phyloP scores from a whole-genome alignment of 1,139 yeast genomes.

The Candida dubliniensis region DNA sequence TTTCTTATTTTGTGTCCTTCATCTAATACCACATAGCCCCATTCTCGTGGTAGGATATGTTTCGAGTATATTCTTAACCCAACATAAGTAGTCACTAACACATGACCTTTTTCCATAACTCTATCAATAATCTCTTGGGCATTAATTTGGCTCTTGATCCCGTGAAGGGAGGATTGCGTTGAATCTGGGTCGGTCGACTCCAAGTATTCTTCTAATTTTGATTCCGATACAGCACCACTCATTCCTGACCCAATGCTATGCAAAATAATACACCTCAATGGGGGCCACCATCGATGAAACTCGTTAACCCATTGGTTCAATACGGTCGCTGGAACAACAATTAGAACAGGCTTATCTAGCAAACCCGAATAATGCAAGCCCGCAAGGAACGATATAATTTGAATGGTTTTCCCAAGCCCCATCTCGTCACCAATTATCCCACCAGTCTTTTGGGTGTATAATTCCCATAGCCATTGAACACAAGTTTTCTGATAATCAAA shows the following conservation, averaged over 20 bases:
- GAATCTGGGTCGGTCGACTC: slow-evolving; percentile 49
- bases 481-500: slow-evolving; percentile 95
- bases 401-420: slow-evolving; percentile 97
- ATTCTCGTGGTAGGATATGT: slow-evolving; percentile 61
- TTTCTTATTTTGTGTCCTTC: slow-evolving; percentile 97
- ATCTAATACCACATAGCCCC: slow-evolving; percentile 92
- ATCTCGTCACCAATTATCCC: slow-evolving; percentile 97
- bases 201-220: slow-evolving; percentile 48
- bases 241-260: slow-evolving; percentile 94
- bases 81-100: slow-evolving; percentile 86
- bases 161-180: slow-evolving; percentile 26
- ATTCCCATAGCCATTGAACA: slow-evolving; percentile 78
- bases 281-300: slow-evolving; percentile 98
- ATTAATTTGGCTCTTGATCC: slow-evolving; percentile 35
- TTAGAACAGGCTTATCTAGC: slow-evolving; percentile 72
- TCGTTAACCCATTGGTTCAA: slow-evolving; percentile 96
- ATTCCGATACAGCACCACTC: slow-evolving; percentile 48
- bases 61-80: slow-evolving; percentile 81
- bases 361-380: slow-evolving; percentile 82
- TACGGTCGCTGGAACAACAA: slow-evolving; percentile 97
- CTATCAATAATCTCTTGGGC: slow-evolving; percentile 51
- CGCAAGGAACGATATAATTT: slow-evolving; percentile 84
- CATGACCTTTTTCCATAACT: slow-evolving; percentile 67
- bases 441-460: slow-evolving; percentile 83
- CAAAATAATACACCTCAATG: slow-evolving; percentile 77